These are phyloP conservation scores for Conringia planisiliqua DNA, from an alignment of 345 rosid genomes.

Conservation along the genomic window DNA sequence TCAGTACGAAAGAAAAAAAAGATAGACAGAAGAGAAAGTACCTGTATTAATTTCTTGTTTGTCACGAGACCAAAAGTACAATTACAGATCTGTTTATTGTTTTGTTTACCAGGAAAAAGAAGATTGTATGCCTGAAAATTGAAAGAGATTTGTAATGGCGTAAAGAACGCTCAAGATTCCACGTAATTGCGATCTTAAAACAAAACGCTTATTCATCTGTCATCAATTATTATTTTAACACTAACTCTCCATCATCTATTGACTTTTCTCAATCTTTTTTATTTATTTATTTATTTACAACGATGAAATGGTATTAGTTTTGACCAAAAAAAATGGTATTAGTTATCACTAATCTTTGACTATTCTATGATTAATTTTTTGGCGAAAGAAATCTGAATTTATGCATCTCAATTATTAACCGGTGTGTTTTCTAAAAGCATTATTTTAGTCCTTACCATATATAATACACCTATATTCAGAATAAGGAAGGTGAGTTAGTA, in stretches of 20 bases:
- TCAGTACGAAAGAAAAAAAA: background rate
- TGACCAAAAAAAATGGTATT: no score
- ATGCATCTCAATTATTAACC: no score
- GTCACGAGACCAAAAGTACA: constrained; percentile 23
- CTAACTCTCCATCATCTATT: background rate
- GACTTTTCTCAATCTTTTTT: constrained; percentile 1
- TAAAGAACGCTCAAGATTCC: constrained; percentile 24
- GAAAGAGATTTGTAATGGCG: constrained; percentile 23
- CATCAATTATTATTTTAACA: constrained; percentile 13
- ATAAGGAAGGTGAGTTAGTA: background rate
- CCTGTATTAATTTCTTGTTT: constrained; percentile 23
- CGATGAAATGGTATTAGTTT: background rate
- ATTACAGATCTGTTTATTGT: constrained; percentile 13
- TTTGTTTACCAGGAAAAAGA: background rate
- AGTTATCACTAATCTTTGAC: background rate
- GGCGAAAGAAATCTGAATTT: no score
- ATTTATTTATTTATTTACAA: background rate
- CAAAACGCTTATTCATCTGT: constrained; percentile 6
- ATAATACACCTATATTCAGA: background rate
- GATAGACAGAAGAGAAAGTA: background rate
- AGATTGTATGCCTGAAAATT: background rate
- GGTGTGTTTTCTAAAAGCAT: background rate
- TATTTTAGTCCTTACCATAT: background rate
- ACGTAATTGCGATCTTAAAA: constrained; percentile 22
- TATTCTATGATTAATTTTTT: background rate